Evolutionary conservation across 2,329 filamentous ascomycete genomes (phyloP).

Genomic region (Leptosphaerulina australis): DNA sequence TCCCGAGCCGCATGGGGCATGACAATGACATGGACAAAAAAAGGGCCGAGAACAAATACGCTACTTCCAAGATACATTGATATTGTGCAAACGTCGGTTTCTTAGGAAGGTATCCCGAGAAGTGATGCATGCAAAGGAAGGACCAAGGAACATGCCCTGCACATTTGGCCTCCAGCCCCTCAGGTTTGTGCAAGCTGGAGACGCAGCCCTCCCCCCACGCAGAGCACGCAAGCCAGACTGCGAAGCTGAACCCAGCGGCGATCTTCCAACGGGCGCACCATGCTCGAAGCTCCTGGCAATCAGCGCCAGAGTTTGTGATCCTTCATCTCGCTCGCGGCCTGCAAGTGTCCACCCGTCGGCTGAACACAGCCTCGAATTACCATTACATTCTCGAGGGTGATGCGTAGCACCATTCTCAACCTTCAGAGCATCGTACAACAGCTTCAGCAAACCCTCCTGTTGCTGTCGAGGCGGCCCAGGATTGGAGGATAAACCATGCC

Average conservation of each 20-base stretch:
- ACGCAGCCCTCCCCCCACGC: constrained; percentile 17
- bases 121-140: neutral
- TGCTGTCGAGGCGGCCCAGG: neutral
- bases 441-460: constrained; percentile 3
- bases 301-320: neutral
- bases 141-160: neutral
- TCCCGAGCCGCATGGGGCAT: constrained; percentile 11
- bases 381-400: neutral
- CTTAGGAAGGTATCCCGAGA: constrained; percentile 15
- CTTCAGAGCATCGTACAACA: constrained; percentile 10
- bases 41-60: constrained; percentile 5
- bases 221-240: constrained; percentile 10
- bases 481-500: constrained; percentile 17
- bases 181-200: constrained; percentile 13
- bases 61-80: constrained; percentile 9
- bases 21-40: neutral
- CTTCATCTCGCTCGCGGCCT: constrained; percentile 4
- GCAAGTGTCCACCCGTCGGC: constrained; percentile 6
- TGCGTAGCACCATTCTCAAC: neutral
- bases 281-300: neutral
- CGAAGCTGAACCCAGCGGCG: constrained; percentile 13
- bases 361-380: neutral
- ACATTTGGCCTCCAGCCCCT: constrained; percentile 6
- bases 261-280: constrained; percentile 13
- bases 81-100: neutral